A percentile compares a stretch with the other conserved stretches of the same genome.
phyloP scores from a whole-genome alignment of 1,284 basidiomycete genomes.

The Coniophora puteana region DNA sequence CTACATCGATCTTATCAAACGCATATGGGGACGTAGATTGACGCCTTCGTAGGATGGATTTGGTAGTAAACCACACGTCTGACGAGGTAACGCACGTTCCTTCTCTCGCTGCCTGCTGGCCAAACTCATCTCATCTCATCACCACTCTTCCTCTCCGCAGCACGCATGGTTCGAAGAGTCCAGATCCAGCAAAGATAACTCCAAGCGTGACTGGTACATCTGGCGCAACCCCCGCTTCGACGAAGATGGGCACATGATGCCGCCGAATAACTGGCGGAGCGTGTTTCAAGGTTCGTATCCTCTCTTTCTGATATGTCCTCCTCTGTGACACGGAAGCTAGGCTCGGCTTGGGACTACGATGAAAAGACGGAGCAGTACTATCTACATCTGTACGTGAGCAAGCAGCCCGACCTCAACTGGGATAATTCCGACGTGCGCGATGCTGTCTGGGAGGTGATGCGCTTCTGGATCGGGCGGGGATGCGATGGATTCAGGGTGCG shows the following conservation, averaged over 20 bases:
- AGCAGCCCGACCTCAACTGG: constrained; percentile 83
- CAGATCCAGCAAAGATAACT: constrained; percentile 49
- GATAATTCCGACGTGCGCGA: constrained; percentile 60
- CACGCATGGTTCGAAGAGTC: constrained; percentile 76
- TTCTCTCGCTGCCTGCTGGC: background rate
- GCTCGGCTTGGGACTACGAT: constrained; percentile 74
- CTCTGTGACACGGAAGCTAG: constrained; percentile 26
- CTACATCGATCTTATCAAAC: constrained; percentile 3
- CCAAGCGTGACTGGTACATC: constrained; percentile 74
- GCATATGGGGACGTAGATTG: constrained; percentile 6
- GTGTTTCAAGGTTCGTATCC: constrained; percentile 53
- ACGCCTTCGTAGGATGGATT: constrained; percentile 61
- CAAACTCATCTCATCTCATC: background rate
- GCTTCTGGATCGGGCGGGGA: constrained; percentile 73
- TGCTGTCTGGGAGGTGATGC: constrained; percentile 64
- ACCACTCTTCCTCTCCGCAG: constrained; percentile 24
- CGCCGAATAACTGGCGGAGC: constrained; percentile 74
- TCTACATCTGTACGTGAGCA: constrained; percentile 65
- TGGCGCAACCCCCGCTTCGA: constrained; percentile 66
- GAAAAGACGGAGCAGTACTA: constrained; percentile 70
- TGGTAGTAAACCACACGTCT: constrained; percentile 80
- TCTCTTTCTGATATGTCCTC: background rate
- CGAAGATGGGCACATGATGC: constrained; percentile 46
- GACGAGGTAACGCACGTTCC: constrained; percentile 44
- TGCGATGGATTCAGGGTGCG: constrained; percentile 72